Base-by-base conservation (phyloP, 345 rosid genomes). In the Citrus mangshanensis region DNA sequence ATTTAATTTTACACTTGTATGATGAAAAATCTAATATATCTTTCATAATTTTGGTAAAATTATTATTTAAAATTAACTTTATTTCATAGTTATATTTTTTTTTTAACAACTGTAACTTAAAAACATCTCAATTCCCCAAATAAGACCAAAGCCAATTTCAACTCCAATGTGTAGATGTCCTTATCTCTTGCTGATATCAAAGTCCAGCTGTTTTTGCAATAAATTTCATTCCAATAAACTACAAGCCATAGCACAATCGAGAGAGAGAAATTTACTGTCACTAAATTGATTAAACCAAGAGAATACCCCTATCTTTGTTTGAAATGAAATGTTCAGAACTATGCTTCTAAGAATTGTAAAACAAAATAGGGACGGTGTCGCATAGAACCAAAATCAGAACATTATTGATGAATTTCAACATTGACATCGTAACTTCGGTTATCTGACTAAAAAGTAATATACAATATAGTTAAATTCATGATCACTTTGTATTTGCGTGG, bases 401-500 rank as follows among this genome's bases (percentile, higher is more conserved):
- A 30, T 75, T n/a, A 64, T 64, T 28, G 22, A 32, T 54, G 46
- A 51, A 65, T 75, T 42, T 67, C 42, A 35, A 6, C 70, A 66
- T 66, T 35, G 9, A 35, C 2, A 35, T 66, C n/a, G 49, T 18
- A 66, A 35, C 9, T 66, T 74, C 40, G 27, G 25, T 62, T 62
- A 27, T 62, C 70, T 65, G n/a, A 65, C 78, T 49, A n/a, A 34
- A 46, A 69, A 59, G 38, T 40, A 80, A 68, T 68, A 74, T 68
- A 80, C 83, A 83, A 54, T 63, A 42, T 69, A 38, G 58, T 56
- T 30, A 37, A 38, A 67, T 65, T 67, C 40, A 22, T 54, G 55
- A 34, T 72, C 74, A 78, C 12, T 38, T 34, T 78, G 64, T 79
- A 80, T 18, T 76, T 49, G 46, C 68, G n/a, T 60, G 71, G 74